Evolutionary conservation across 306 rosid species (phyloP).

Genomic region (Acacia acuminata): DNA sequence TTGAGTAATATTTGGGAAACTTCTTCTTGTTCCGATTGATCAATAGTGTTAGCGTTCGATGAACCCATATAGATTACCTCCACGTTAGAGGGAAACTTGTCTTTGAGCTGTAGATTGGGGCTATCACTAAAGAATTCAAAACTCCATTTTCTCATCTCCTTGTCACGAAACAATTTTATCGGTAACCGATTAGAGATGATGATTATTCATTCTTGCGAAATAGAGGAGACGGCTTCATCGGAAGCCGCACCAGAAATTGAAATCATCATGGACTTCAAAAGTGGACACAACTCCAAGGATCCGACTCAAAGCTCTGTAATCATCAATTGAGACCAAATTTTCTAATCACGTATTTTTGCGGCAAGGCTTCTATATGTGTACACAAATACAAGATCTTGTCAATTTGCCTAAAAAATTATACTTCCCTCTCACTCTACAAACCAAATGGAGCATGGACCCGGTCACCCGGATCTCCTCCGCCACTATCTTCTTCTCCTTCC

Average conservation of each 20-base stretch:
- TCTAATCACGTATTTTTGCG: no score
- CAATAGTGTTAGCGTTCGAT: constrained; percentile 55
- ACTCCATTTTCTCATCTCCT: constrained; percentile 27
- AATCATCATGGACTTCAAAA: constrained; percentile 5
- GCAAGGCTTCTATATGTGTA: no score
- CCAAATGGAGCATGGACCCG: no score
- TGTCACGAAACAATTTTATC: constrained; percentile 36
- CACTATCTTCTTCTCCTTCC: no score
- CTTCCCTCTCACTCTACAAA: no score
- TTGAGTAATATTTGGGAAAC: constrained; percentile 46
- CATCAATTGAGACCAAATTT: constrained; percentile 56
- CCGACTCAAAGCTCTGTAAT: constrained; percentile 29
- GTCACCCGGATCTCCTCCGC: no score
- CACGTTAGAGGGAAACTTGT: constrained; percentile 45
- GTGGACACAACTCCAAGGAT: constrained; percentile 34
- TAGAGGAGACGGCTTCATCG: constrained; percentile 29
- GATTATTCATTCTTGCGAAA: constrained; percentile 41
- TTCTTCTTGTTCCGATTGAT: constrained; percentile 43
- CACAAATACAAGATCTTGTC: no score
- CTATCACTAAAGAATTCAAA: constrained; percentile 63
- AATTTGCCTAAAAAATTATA: no score
- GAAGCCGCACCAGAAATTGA: not conserved
- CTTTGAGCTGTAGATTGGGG: constrained; percentile 55
- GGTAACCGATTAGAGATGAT: constrained; percentile 71
- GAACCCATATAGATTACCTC: constrained; percentile 72